These are phyloP conservation scores for Saccharomycopsis fermentans DNA, from an alignment of 805 yeast genomes.

Conservation along the genomic window DNA sequence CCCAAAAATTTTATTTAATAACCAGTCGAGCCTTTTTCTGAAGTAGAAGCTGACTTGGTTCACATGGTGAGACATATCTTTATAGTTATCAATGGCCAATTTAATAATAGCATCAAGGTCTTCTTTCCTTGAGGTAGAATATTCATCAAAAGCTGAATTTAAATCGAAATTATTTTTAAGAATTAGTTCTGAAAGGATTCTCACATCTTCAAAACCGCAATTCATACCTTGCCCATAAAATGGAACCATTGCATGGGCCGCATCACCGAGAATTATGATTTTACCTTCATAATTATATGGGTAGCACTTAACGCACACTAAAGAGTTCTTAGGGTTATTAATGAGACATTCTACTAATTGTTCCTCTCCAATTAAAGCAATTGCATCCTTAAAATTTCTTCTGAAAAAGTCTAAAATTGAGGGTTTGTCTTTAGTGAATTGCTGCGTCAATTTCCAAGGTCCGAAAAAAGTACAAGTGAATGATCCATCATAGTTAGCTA, in stretches of 20 bases:
- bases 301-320: conserved; percentile 58
- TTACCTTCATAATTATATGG: conserved; percentile 61
- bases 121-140: conserved; percentile 44
- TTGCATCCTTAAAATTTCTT: conserved; percentile 65
- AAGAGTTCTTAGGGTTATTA: conserved; percentile 63
- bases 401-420: conserved; percentile 43
- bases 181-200: conserved; percentile 46
- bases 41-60: conserved; percentile 47
- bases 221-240: conserved; percentile 97
- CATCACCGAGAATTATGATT: conserved; percentile 75
- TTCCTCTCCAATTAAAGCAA: conserved; percentile 51
- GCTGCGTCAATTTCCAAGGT: conserved; percentile 59
- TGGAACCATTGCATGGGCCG: conserved; percentile 97
- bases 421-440: conserved; percentile 32
- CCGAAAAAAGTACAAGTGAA: conserved; percentile 87
- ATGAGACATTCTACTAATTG: conserved; percentile 40
- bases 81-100: conserved; percentile 70
- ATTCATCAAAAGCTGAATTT: conserved; percentile 40
- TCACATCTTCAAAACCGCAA: conserved; percentile 89
- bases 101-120: conserved; percentile 71
- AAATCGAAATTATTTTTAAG: conserved; percentile 32
- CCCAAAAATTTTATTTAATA: conserved; percentile 48
- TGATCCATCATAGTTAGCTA: conserved; percentile 76
- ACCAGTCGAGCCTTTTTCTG: conserved; percentile 58
- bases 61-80: conserved; percentile 81